Base-by-base conservation (phyloP, 2,329 filamentous ascomycete species). In the Didymella arachidicola region DNA sequence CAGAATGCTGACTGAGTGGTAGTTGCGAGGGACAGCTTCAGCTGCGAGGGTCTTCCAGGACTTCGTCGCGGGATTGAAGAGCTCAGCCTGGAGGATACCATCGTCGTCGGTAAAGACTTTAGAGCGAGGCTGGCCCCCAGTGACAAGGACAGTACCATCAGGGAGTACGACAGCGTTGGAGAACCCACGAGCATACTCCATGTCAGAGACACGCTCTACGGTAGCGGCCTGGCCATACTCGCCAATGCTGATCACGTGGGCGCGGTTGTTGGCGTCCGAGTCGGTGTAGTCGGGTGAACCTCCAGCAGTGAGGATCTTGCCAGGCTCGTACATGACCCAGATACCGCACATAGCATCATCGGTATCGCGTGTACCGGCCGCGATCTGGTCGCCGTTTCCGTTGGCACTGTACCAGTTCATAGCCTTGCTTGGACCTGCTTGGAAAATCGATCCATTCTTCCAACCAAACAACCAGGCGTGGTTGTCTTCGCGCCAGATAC, bases 351-450 rank as follows among this genome's bases (percentile, higher is more conserved):
- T 71, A 8, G 67, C 61, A 41, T 69, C 64, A 16, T 59, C 61
- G 3, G 57, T 42, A 36, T 69, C 68, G 19, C 68, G 48, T 18
- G 56, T 65, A 27, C 68, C 68, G 18, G 68, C 68, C 26, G 67
- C 38, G 1, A 43, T 27, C 48, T 67, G 64, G 19, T 56, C 58
- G 25, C 68, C 68, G 3, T 59, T 63, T 7, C 62, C 67, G 25
- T 59, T 48, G 4, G 67, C 65, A n/a, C 61, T 67, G 34, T 68
- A 69, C 68, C 68, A 71, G 55, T 71, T 68, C 66, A 68, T 68
- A 10, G 62, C 63, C 51, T 60, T 67, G 26, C 60, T 64, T 19
- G 68, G 68, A 16, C 68, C 68, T 19, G 66, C 68, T 36, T 70
- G 68, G 58, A 70, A 70, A 10, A 70, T 57, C 2, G 60, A 63